phyloP scores from a whole-genome alignment of 2,329 filamentous ascomycete species.

The Phialocephala subalpina region DNA sequence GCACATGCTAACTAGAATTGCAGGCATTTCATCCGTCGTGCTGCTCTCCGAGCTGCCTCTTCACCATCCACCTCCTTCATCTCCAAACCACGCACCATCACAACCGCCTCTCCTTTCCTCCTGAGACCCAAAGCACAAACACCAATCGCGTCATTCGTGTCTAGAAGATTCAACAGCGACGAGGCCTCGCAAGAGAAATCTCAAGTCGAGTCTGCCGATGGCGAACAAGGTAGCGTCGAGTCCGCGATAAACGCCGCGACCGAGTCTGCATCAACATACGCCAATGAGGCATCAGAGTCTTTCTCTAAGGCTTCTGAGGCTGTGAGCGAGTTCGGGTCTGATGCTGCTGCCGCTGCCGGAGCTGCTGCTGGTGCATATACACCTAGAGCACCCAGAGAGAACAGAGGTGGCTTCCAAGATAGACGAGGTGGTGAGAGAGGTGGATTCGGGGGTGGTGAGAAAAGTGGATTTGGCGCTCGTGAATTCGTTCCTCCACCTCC shows the following conservation, averaged over 20 bases:
- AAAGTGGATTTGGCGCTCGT: background rate
- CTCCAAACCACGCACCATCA: constrained; percentile 50
- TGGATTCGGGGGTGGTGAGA: background rate
- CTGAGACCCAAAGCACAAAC: constrained; percentile 45
- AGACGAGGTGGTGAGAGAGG: background rate
- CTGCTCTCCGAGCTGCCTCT: constrained; percentile 61
- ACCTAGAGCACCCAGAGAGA: constrained; percentile 13
- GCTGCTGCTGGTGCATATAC: constrained; percentile 19
- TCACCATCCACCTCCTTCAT: constrained; percentile 53
- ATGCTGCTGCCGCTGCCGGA: constrained; percentile 20
- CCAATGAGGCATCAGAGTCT: background rate
- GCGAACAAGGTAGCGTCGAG: constrained; percentile 35
- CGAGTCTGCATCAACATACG: constrained; percentile 27
- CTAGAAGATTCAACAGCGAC: constrained; percentile 58
- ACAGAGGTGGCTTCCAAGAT: background rate
- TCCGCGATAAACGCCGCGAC: constrained; percentile 36
- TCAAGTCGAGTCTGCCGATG: constrained; percentile 32
- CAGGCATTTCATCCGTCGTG: constrained; percentile 57
- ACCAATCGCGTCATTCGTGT: constrained; percentile 47
- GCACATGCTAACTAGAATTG: constrained; percentile 21
- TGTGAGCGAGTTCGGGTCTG: constrained; percentile 9
- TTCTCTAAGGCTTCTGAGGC: constrained; percentile 30
- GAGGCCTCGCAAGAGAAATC: constrained; percentile 40
- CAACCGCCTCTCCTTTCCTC: constrained; percentile 46
- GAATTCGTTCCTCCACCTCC: background rate